Evolutionary conservation across 352 stramenopile genomes (phyloP), one percentile per base, ranked within the genome.

Genomic region (Pythium apleroticum): DNA sequence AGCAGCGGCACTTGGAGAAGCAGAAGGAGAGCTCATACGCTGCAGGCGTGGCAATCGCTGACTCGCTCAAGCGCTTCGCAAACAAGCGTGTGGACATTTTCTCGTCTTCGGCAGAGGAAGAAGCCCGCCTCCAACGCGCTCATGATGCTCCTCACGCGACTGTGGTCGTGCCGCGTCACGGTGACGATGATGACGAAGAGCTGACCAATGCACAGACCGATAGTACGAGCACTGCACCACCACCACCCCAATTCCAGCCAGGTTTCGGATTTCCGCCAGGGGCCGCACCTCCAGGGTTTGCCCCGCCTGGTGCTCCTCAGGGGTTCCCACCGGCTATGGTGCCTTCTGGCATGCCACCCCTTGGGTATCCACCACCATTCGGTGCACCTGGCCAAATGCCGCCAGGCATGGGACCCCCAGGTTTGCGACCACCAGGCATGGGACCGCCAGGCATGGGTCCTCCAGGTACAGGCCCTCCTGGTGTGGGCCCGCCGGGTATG

Each of bases 1-100:
- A 86, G 14, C 88, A 96, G 63, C 88, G 96, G 37, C 98, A 98
- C 57, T 70, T 97, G 41, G 95, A 98, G 28, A 99, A 99, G 72
- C 97, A 99, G 62, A 98, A 98, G 43, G 94, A 99, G 49, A 98
- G 84, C 39, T 93, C 89, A 9, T 97, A 98, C 37, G 97, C 98
- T 1, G 91, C 90, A 35, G 96, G 96, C 4, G 86, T 95, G 12
- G 94, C 96, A 22, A 99, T 99, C 57, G 96, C 97, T 50, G 87
- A 92, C 61, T 99, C 98, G 59, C 83, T 99, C 14, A 85, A 84
- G 56, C 69, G 90, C 25, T 98, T 99, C 58, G 92, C 96, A 17
- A 91, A 84, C 24, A 97, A 97, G 50, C 78, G 91, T 33, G 88
- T 90, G 15, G 96, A 98, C 64, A 97, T 99, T 50, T 98, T 98